Evolutionary conservation across 331 rosid species (phyloP).

Genomic region (Phaseolus coccineus): DNA sequence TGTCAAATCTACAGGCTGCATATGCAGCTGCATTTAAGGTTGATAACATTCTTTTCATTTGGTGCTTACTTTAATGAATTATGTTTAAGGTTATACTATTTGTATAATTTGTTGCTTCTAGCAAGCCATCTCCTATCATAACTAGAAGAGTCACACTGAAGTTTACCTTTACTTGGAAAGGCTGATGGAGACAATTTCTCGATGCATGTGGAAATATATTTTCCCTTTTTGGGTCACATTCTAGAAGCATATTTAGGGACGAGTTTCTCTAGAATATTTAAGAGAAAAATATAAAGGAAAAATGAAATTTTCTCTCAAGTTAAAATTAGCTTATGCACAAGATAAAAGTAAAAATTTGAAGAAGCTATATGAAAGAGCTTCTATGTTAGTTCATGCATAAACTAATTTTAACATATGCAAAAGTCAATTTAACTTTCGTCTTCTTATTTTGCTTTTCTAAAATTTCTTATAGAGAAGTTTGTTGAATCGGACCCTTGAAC

Average conservation of each 20-base stretch:
- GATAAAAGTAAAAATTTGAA: too few species aligned
- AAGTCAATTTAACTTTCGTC: too few species aligned
- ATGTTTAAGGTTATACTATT: not conserved
- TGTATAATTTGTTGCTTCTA: not conserved
- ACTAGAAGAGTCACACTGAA: not conserved
- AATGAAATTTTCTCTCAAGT: too few species aligned
- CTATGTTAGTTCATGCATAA: too few species aligned
- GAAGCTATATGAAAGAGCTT: too few species aligned
- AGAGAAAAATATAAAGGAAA: too few species aligned
- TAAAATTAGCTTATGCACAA: too few species aligned
- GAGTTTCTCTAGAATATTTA: too few species aligned
- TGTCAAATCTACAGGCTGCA: constrained; percentile 89
- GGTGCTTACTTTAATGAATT: constrained; percentile 3
- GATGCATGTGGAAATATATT: not conserved
- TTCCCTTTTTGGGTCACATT: not conserved
- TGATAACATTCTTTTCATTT: constrained; percentile 9
- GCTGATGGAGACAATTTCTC: not conserved
- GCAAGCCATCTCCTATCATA: not conserved
- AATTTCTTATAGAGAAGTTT: too few species aligned
- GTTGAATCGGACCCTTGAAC: too few species aligned
- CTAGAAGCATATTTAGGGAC: not conserved
- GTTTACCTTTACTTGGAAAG: not conserved
- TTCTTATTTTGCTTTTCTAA: too few species aligned
- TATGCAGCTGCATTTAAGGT: constrained; percentile 95
- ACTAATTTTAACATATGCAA: too few species aligned